Evolutionary conservation across 139 green algal genomes (phyloP).

Genomic region (Coelastrella sp.): DNA sequence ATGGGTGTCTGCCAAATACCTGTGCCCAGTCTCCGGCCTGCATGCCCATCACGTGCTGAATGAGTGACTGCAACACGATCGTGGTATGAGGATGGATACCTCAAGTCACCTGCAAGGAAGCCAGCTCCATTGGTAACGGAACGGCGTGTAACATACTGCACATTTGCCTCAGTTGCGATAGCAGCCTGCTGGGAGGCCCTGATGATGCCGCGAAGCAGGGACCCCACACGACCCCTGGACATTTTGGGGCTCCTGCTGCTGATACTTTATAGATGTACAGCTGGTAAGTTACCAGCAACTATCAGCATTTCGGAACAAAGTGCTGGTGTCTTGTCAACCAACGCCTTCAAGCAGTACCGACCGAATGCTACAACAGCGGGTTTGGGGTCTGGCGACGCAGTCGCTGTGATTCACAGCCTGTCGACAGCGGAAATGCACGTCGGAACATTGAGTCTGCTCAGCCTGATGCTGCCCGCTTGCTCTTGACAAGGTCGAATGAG

Average conservation of each 20-base stretch:
- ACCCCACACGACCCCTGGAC: conserved; percentile 16
- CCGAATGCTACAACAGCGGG: conserved; percentile 6
- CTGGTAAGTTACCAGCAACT: background rate
- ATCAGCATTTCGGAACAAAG: background rate
- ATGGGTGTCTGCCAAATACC: background rate
- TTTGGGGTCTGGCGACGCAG: background rate
- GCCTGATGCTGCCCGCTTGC: too few species aligned
- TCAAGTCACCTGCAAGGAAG: background rate
- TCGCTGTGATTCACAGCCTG: too few species aligned
- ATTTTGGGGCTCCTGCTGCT: background rate
- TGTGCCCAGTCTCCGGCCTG: background rate
- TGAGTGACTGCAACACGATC: conserved; percentile 2
- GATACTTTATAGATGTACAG: background rate
- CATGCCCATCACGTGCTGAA: background rate
- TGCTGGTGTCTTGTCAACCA: background rate
- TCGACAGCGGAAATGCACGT: too few species aligned
- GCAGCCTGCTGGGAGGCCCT: background rate
- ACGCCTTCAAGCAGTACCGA: conserved; percentile 1
- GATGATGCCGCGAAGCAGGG: background rate
- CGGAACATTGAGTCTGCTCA: too few species aligned
- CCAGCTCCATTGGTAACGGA: background rate
- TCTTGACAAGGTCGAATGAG: too few species aligned
- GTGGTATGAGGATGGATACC: background rate
- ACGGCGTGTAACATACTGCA: background rate
- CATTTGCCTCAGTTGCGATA: background rate